A percentile compares a stretch with the other conserved stretches of the same genome.
Conservation (phyloP, 768 basidiomycete species). For the Podaxis sp. region DNA sequence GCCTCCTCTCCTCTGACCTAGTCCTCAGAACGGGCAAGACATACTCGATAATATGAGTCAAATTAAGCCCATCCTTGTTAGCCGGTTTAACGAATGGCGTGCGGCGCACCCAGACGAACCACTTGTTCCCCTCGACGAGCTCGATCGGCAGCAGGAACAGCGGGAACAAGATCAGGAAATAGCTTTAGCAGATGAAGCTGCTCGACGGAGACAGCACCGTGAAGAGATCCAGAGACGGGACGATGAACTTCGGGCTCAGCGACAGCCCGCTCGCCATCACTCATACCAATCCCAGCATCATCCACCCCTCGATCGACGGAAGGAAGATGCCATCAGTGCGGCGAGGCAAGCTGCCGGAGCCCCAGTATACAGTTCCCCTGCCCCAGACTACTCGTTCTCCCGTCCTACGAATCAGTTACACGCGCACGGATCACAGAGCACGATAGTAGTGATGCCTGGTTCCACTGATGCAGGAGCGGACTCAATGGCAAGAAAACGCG, state of each 20-base stretch:
- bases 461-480: conserved; percentile 1
- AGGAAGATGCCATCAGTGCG: conserved; percentile 19
- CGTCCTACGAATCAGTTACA: conserved; percentile 22
- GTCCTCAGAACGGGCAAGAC: conserved; percentile 64
- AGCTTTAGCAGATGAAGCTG: conserved; percentile 30
- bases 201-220: conserved; percentile 33
- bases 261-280: conserved; percentile 10
- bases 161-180: conserved; percentile 21
- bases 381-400: conserved; percentile 26
- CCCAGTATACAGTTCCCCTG: conserved; percentile 8
- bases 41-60: conserved; percentile 63
- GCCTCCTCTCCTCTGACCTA: background rate
- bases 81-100: conserved; percentile 60
- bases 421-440: conserved; percentile 21
- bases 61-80: conserved; percentile 60
- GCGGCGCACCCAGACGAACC: conserved; percentile 35
- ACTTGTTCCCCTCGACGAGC: conserved; percentile 18
- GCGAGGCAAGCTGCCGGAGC: conserved; percentile 10
- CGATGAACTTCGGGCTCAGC: conserved; percentile 25
- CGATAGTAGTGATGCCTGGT: conserved; percentile 23
- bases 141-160: conserved; percentile 23
- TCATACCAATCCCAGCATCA: background rate
- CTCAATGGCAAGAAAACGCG: conserved; percentile 20
- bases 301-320: conserved; percentile 13
- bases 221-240: conserved; percentile 25